A percentile compares a stretch with the other conserved stretches of the same genome.
These are phyloP conservation scores for Miscanthus sacchariflorus DNA, from an alignment of 202 grass and related monocot genomes.

Conservation along the genomic window DNA sequence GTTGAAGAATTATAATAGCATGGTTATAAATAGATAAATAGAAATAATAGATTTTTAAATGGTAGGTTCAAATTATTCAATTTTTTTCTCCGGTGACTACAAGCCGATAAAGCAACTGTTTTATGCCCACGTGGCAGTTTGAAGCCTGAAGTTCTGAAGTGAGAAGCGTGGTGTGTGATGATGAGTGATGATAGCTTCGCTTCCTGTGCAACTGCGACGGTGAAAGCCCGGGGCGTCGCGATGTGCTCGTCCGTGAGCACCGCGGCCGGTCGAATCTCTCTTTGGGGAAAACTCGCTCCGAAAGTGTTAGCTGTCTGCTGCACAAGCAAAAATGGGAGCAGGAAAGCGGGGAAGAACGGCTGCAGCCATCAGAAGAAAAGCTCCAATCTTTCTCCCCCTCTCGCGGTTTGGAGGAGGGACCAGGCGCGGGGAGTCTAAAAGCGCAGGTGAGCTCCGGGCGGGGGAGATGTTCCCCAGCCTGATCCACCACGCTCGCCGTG, in stretches of 20 bases:
- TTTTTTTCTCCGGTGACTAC: too few species aligned
- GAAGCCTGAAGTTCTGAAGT: too few species aligned
- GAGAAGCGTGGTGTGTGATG: not conserved
- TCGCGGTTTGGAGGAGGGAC: not conserved
- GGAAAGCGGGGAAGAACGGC: not conserved
- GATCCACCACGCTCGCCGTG: constrained; percentile 34
- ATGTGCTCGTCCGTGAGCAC: constrained; percentile 26
- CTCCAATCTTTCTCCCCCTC: not conserved
- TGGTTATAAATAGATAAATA: too few species aligned
- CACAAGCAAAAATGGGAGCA: not conserved
- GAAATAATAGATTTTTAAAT: too few species aligned
- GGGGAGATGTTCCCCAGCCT: constrained; percentile 47
- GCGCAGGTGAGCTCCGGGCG: constrained; percentile 17
- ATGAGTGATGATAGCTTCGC: not conserved
- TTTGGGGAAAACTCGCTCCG: too few species aligned
- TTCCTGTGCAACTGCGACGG: not conserved
- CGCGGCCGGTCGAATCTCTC: constrained; percentile 2
- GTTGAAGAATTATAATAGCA: too few species aligned
- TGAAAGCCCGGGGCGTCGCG: constrained; percentile 5
- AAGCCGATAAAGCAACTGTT: too few species aligned
- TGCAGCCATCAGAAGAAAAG: not conserved
- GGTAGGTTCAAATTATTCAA: too few species aligned
- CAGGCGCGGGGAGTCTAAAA: not conserved
- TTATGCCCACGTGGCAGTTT: too few species aligned
- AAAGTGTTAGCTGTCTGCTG: not conserved